Evolutionary conservation across 257 asterid genomes (phyloP).

Genomic region (Gentiana straminea): DNA sequence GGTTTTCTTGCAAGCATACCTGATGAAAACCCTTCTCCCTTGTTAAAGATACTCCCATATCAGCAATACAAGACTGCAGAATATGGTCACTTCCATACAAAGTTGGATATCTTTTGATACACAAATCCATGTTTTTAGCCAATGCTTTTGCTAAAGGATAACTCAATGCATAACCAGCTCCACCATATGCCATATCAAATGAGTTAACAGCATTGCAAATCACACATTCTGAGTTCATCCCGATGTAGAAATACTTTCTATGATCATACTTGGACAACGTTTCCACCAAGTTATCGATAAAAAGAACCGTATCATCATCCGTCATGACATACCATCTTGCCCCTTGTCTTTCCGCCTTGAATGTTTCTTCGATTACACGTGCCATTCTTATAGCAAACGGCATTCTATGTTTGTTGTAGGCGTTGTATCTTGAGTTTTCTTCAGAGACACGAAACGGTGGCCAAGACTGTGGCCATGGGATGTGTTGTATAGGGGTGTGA

Average conservation of each 20-base stretch:
- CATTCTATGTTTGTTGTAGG: conserved; percentile 7
- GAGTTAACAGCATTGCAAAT: conserved; percentile 22
- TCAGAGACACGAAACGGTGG: conserved; percentile 20
- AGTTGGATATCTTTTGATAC: conserved; percentile 34
- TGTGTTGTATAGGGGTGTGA: conserved; percentile 11
- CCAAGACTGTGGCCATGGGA: conserved; percentile 20
- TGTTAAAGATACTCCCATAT: conserved; percentile 37
- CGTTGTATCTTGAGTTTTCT: conserved; percentile 10
- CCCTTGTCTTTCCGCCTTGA: conserved; percentile 5
- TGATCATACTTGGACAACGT: conserved; percentile 34
- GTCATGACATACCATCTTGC: conserved; percentile 38
- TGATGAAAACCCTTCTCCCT: conserved; percentile 43
- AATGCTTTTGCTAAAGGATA: conserved; percentile 46
- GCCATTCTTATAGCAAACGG: conserved; percentile 14
- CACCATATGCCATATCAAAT: conserved; percentile 49
- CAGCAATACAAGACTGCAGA: conserved; percentile 39
- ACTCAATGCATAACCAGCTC: conserved; percentile 39
- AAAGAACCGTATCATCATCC: conserved; percentile 38
- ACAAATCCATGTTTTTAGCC: conserved; percentile 33
- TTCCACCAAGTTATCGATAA: conserved; percentile 33
- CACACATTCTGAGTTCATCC: conserved; percentile 41
- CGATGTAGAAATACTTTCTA: conserved; percentile 30
- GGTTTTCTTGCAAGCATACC: conserved; percentile 4
- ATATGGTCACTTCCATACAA: conserved; percentile 29
- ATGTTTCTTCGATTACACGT: conserved; percentile 15